phyloP scores from a whole-genome alignment of 495 filamentous ascomycete species.

The Aspergillus homomorphus region DNA sequence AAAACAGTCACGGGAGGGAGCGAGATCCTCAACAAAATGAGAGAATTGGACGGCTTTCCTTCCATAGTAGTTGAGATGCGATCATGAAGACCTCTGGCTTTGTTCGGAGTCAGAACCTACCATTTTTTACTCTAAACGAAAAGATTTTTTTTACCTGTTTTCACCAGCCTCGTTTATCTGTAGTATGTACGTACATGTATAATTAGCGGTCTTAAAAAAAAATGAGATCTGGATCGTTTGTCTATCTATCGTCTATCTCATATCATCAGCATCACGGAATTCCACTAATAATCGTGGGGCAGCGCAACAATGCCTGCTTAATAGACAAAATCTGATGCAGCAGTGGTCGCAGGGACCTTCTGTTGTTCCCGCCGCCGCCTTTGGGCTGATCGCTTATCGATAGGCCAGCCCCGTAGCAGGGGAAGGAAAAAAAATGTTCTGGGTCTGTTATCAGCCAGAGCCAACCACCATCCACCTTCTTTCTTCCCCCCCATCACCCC shows the following conservation, averaged over 20 bases:
- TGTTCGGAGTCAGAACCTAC: slow-evolving; percentile 27
- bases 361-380: background rate
- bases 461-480: slow-evolving; percentile 22
- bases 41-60: slow-evolving; percentile 43
- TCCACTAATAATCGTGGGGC: too few relatives aligned
- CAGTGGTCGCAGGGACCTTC: too few relatives aligned
- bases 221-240: too few relatives aligned
- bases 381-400: slow-evolving; percentile 40
- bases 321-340: slow-evolving; percentile 1
- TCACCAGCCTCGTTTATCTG: too few relatives aligned
- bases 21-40: slow-evolving; percentile 39
- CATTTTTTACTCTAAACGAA: slow-evolving; percentile 11
- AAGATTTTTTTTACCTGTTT: background rate
- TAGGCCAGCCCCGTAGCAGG: slow-evolving; percentile 23
- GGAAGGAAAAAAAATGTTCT: slow-evolving; percentile 43
- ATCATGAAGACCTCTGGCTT: slow-evolving; percentile 43
- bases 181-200: too few relatives aligned
- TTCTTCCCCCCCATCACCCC: slow-evolving; percentile 14
- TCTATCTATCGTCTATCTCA: too few relatives aligned
- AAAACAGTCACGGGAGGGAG: slow-evolving; percentile 43
- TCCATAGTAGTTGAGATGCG: slow-evolving; percentile 46
- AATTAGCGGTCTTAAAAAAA: too few relatives aligned
- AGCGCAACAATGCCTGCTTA: background rate
- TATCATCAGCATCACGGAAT: too few relatives aligned
- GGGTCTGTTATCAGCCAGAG: slow-evolving; percentile 18